Evolutionary conservation across 2,329 filamentous ascomycete species (phyloP).

Genomic region (Alternaria longipes): DNA sequence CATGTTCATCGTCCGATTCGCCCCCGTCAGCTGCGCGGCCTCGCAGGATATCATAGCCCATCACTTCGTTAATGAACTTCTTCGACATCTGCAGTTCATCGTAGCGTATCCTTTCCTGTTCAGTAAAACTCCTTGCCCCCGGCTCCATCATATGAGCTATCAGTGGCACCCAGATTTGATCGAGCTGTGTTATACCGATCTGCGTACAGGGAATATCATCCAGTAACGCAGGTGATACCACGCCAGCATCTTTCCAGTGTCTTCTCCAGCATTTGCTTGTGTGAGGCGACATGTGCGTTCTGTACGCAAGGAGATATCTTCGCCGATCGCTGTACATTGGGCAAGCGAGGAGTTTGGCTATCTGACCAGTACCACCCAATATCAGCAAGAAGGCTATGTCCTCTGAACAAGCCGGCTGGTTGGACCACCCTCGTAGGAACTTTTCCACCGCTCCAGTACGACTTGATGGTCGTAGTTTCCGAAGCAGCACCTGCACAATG

Average conservation of each 20-base stretch:
- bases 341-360: constrained; percentile 47
- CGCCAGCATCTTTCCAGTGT: constrained; percentile 48
- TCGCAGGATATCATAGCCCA: constrained; percentile 49
- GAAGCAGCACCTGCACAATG: constrained; percentile 45
- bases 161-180: constrained; percentile 48
- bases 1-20: constrained; percentile 36
- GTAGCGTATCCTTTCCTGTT: constrained; percentile 40
- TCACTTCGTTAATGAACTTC: constrained; percentile 49
- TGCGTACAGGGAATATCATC: constrained; percentile 49
- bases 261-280: constrained; percentile 46
- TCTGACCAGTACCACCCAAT: constrained; percentile 46
- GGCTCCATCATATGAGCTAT: constrained; percentile 45
- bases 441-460: constrained; percentile 42
- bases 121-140: constrained; percentile 40
- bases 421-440: constrained; percentile 44
- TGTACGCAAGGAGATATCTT: constrained; percentile 44
- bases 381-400: constrained; percentile 50
- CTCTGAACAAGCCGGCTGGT: constrained; percentile 45
- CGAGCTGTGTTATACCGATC: constrained; percentile 49
- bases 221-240: constrained; percentile 45
- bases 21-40: constrained; percentile 39
- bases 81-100: constrained; percentile 38
- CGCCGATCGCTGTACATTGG: constrained; percentile 44
- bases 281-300: constrained; percentile 48
- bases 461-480: constrained; percentile 43